Conservation (phyloP, 2,329 filamentous ascomycete species). For the Myriosclerotinia duriaeana region DNA sequence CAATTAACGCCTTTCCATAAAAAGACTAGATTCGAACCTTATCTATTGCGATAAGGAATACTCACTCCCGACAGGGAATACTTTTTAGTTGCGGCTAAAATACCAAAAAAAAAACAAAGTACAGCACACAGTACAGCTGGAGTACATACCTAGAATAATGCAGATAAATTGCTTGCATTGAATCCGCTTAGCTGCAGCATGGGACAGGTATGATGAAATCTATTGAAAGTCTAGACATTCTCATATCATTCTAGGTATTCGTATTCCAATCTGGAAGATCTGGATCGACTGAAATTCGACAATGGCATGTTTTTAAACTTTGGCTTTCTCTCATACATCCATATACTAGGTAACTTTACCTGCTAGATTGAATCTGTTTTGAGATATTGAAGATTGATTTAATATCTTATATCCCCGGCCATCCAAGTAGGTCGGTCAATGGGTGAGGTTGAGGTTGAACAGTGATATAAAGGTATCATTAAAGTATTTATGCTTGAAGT, state of each 20-base stretch:
- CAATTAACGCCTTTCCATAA: not conserved
- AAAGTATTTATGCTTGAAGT: slow-evolving; percentile 25
- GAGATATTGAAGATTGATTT: not conserved
- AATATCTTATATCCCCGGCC: not conserved
- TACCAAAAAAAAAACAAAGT: not conserved
- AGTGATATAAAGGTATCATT: slow-evolving; percentile 19
- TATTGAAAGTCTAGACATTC: not conserved
- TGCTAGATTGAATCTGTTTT: not conserved
- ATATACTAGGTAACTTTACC: not conserved
- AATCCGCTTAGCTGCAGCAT: slow-evolving; percentile 21
- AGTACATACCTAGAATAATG: not conserved
- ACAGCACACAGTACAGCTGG: slow-evolving; percentile 5
- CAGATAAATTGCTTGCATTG: slow-evolving; percentile 23
- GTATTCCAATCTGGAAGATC: not conserved
- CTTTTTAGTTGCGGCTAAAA: slow-evolving; percentile 6
- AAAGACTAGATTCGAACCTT: not conserved
- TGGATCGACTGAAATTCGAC: not conserved
- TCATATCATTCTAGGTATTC: not conserved
- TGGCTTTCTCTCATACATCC: no score
- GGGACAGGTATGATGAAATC: not conserved
- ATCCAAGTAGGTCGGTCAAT: not conserved
- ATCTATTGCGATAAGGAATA: slow-evolving; percentile 15
- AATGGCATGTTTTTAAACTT: not conserved
- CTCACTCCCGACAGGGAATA: not conserved
- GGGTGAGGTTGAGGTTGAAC: not conserved